A percentile compares a stretch with the other conserved stretches of the same genome.
Evolutionary conservation across 805 yeast genomes (phyloP).

Genomic region (Lachancea nothofagi): DNA sequence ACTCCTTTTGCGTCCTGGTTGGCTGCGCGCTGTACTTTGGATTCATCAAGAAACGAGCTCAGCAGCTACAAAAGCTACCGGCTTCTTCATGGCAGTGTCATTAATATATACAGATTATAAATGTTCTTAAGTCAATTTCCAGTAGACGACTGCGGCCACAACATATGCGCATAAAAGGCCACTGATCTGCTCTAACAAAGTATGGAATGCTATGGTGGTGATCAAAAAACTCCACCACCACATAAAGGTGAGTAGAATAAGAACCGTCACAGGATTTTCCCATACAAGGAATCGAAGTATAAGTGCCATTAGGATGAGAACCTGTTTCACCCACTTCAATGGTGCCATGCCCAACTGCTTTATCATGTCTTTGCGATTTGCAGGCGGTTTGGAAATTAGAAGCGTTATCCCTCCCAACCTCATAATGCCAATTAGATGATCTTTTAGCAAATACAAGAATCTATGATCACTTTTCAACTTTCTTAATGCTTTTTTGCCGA

Average conservation of each 20-base stretch:
- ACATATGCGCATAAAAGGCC: slow-evolving; percentile 62
- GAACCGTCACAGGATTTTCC: slow-evolving; percentile 26
- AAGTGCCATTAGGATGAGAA: slow-evolving; percentile 2
- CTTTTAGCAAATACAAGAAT: neutral
- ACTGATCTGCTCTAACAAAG: slow-evolving; percentile 63
- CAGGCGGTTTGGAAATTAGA: neutral
- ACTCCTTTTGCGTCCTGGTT: slow-evolving; percentile 58
- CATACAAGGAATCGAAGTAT: slow-evolving; percentile 13
- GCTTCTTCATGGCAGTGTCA: slow-evolving; percentile 63
- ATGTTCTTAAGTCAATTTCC: slow-evolving; percentile 6
- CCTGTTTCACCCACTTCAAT: slow-evolving; percentile 1
- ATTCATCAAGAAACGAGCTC: slow-evolving; percentile 61
- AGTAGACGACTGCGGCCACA: slow-evolving; percentile 25
- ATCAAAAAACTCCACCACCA: slow-evolving; percentile 88
- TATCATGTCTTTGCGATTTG: slow-evolving; percentile 1
- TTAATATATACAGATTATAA: slow-evolving; percentile 1
- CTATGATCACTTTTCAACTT: neutral
- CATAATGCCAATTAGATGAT: slow-evolving; percentile 1
- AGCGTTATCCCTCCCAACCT: neutral
- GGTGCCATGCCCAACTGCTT: slow-evolving; percentile 14
- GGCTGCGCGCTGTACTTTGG: slow-evolving; percentile 61
- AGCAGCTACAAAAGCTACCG: slow-evolving; percentile 65
- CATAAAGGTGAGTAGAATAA: slow-evolving; percentile 37
- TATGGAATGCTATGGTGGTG: slow-evolving; percentile 83
- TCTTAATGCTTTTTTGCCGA: slow-evolving; percentile 11